Conservation (phyloP, 768 basidiomycete species). For the Kwoniella bestiolae region DNA sequence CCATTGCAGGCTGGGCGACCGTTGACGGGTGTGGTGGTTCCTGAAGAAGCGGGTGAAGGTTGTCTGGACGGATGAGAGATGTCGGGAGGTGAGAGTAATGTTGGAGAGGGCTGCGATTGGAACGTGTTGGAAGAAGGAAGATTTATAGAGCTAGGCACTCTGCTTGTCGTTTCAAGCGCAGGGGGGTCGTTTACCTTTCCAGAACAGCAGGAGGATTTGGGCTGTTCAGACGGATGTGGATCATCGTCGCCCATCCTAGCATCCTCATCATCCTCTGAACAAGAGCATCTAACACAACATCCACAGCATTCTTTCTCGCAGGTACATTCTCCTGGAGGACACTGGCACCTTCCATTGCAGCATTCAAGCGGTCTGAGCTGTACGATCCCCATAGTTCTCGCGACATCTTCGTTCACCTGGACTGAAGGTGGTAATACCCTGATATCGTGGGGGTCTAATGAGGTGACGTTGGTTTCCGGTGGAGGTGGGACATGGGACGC, state of each 20-base stretch:
- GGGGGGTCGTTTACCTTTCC: conserved; percentile 5
- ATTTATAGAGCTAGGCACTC: too few species aligned
- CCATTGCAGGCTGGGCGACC: not conserved
- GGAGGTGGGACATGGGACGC: conserved; percentile 49
- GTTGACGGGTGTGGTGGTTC: conserved; percentile 1
- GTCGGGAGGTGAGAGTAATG: conserved; percentile 19
- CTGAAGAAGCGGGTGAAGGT: conserved; percentile 4
- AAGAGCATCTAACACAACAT: conserved; percentile 53
- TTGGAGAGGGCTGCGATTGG: conserved; percentile 10
- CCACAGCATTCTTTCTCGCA: conserved; percentile 57
- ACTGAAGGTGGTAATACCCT: conserved; percentile 47
- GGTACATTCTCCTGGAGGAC: conserved; percentile 51
- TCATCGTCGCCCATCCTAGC: conserved; percentile 12
- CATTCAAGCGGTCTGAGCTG: conserved; percentile 56
- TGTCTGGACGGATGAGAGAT: conserved; percentile 11
- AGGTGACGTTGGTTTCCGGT: conserved; percentile 8
- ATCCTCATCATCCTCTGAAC: conserved; percentile 43
- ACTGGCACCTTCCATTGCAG: conserved; percentile 56
- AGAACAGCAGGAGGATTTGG: conserved; percentile 6
- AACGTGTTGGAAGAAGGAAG: not conserved
- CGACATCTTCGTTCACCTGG: conserved; percentile 40
- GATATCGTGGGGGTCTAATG: conserved; percentile 45
- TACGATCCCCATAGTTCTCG: conserved; percentile 41
- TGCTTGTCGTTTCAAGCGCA: too few species aligned
- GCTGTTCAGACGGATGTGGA: not conserved